Percentiles rank a stretch among this genome's conserved stretches.
phyloP scores from a whole-genome alignment of 345 rosid species.

The Eucalyptus marginata region DNA sequence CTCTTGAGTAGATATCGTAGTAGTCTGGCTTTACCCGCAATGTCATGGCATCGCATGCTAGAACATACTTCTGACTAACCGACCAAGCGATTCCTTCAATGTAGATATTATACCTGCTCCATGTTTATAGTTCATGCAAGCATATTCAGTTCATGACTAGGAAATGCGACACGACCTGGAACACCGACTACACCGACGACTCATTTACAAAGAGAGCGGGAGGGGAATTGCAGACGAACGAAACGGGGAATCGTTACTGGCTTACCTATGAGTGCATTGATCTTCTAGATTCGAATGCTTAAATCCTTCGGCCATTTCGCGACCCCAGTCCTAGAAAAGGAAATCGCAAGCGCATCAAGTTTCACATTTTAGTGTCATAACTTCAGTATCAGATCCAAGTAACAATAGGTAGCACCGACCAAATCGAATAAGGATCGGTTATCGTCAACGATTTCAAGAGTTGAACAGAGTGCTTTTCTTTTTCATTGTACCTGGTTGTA shows the following conservation, averaged over 20 bases:
- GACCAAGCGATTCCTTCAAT: constrained; percentile 45
- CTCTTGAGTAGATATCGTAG: constrained; percentile 29
- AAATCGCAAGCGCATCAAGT: neutral
- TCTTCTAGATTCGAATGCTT: constrained; percentile 27
- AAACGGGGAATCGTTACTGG: neutral
- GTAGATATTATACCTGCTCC: constrained; percentile 32
- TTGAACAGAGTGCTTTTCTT: neutral
- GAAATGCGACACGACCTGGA: neutral
- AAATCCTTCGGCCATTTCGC: constrained; percentile 4
- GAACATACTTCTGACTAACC: constrained; percentile 33
- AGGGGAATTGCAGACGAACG: neutral
- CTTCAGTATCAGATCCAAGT: neutral
- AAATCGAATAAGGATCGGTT: neutral
- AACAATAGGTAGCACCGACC: neutral
- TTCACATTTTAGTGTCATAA: neutral
- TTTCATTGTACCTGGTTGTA: constrained; percentile 15
- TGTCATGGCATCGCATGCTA: constrained; percentile 34
- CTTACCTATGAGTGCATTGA: constrained; percentile 46
- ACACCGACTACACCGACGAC: too few species aligned
- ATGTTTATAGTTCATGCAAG: neutral
- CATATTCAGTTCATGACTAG: neutral
- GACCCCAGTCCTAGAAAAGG: neutral
- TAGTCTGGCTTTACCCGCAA: constrained; percentile 14
- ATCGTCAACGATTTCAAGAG: neutral
- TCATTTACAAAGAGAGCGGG: neutral